A percentile compares a stretch with the other conserved stretches of the same genome.
These are phyloP conservation scores for Prunus mume DNA, from an alignment of 306 rosid species.

Conservation along the genomic window DNA sequence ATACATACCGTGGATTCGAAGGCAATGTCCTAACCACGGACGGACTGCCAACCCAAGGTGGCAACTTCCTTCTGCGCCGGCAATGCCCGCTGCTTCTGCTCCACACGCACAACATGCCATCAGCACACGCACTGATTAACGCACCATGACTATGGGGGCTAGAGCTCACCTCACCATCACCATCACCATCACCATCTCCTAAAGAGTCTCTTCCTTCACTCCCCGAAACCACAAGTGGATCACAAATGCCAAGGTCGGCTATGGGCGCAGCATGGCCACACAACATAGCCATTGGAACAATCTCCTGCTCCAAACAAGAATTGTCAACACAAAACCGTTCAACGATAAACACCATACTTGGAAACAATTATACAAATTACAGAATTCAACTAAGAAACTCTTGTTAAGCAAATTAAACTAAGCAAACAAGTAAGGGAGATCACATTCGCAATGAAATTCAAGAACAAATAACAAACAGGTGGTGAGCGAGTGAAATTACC, in stretches of 20 bases:
- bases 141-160: conserved; percentile 47
- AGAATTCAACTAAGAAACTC: not conserved
- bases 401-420: not conserved
- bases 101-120: conserved; percentile 94
- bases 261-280: conserved; percentile 90
- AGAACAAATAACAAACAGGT: not conserved
- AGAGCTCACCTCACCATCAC: conserved; percentile 15
- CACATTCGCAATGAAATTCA: not conserved
- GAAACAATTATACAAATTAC: not conserved
- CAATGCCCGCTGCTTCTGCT: conserved; percentile 89
- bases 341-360: not conserved
- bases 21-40: conserved; percentile 59
- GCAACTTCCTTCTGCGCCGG: conserved; percentile 78
- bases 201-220: conserved; percentile 25
- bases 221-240: conserved; percentile 47
- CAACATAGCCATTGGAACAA: conserved; percentile 70
- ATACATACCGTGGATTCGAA: conserved; percentile 71
- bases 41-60: conserved; percentile 95
- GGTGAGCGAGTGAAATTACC: conserved; percentile 41
- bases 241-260: conserved; percentile 67
- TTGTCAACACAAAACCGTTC: conserved; percentile 5
- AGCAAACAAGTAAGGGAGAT: not conserved
- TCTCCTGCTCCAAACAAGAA: conserved; percentile 50
- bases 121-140: conserved; percentile 74
- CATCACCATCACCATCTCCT: conserved; percentile 20